Base-by-base conservation (phyloP, 2,329 filamentous ascomycete genomes). In the Fusarium xylarioides region DNA sequence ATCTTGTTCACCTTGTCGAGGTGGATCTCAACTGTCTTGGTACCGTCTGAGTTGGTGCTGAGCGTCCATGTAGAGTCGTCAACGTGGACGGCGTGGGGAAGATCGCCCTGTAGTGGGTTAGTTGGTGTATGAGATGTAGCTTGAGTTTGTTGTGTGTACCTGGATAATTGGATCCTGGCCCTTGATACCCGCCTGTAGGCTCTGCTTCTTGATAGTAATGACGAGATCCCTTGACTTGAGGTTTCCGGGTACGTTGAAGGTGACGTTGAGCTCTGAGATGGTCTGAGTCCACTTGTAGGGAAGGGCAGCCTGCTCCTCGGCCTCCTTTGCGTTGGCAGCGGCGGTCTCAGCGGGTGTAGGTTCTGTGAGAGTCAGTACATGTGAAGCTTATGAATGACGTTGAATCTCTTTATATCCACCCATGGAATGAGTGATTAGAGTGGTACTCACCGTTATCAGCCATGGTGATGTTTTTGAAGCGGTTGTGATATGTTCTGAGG, bases 261-360 rank as follows among this genome's bases (percentile, higher is more conserved):
- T 92, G 78, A 98, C 85, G 80, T 97, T 94, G 68, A 98, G 85
- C 80, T 98, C 96, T 76, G 88, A 88, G 81, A 99, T 97, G 30
- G 93, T 95, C 85, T 99, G 96, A 16, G 89, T 93, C 96, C 96
- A 99, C 85, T 97, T 96, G 91, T 99, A 99, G 2, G 96, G 96
- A 46, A 99, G 91, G 30, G 92, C 90, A 46, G 91, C 92, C 86
- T 99, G 96, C 85, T 99, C 96, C 77, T 91, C 92, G 63, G 89
- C 87, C 85, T 99, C 95, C 81, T 92, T 91, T 70, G 90, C 91
- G 74, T 85, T 86, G 65, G 88, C 86, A 26, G 89, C 89, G 16
- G 87, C 90, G 74, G 87, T 85, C 73, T 90, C 86, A 71, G 88
- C 89, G 66, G 87, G 83, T 28, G 85, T 86, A 62, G 81, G 84